Base-by-base conservation (phyloP, 1,284 basidiomycete species). In the Ganoderma sinense region DNA sequence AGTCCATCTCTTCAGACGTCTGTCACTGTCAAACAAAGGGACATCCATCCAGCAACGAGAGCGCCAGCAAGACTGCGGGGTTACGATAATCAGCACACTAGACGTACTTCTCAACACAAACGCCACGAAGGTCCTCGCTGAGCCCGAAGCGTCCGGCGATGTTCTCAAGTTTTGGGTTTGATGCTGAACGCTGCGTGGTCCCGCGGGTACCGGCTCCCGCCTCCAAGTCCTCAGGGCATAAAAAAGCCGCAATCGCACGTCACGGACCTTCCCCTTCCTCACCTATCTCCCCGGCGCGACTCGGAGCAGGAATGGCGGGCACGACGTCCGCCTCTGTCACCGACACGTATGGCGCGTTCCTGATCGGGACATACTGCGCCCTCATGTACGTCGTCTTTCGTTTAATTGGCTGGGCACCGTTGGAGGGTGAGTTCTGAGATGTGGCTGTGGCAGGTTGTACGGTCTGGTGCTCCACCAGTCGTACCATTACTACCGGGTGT, bases 381-480 rank as follows among this genome's bases (percentile, higher is more conserved):
- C 29, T 55, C 13, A 55, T 55, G 53, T 55, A 18, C 16, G 53
- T 55, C 16, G 29, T 55, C 4, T 14, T 14, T 8, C 29, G 2
- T 55, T 29, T 18, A 18, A 1, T 6, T 14, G 3, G 13, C 8
- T 26, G 48, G 4, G 7, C 11, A 23, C 11, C 4, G 3, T 23
- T 48, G 10, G 11, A 51, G 48, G 23, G 23, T 51, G 11, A 48
- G 26, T 10, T 31, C 48, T 51, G 11, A 23, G 10, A 23, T 55
- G 53, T 18, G 16, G 29, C 31, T 23, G 23, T 8, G 16, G 29
- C 16, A 55, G 53, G 53, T 14, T 62, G 23, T 62, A 41, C 41
- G 60, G 60, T 5, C n/a, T 62, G 7, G 40, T 41, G 10, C 40
- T 62, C 16, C 60, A 41, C 39, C 60, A 62, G 41, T 41, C 60